A percentile compares a stretch with the other conserved stretches of the same genome.
phyloP scores from a whole-genome alignment of 345 rosid species.

The Acer campestre region DNA sequence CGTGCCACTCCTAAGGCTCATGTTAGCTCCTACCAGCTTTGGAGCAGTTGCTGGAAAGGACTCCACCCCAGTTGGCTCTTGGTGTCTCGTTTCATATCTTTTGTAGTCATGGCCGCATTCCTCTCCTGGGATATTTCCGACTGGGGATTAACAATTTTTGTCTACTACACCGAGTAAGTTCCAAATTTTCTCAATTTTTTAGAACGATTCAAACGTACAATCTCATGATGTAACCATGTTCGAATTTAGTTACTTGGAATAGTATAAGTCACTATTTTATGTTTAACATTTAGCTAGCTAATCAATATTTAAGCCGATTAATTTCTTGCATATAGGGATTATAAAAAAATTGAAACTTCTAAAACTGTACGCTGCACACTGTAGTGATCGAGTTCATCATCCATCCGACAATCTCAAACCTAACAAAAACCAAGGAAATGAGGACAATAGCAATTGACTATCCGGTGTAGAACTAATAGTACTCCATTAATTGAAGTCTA shows the following conservation, averaged over 20 bases:
- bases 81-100: slow-evolving; percentile 63
- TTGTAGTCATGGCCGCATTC: slow-evolving; percentile 57
- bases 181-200: not conserved
- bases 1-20: slow-evolving; percentile 37
- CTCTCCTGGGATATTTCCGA: slow-evolving; percentile 57
- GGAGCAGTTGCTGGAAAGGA: slow-evolving; percentile 86
- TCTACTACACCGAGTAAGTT: slow-evolving; percentile 86
- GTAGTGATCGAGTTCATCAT: not conserved
- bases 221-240: no score
- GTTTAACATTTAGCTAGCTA: not conserved
- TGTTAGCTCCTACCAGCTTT: slow-evolving; percentile 50
- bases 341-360: not conserved
- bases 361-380: not conserved
- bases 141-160: slow-evolving; percentile 54
- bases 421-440: not conserved
- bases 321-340: not conserved
- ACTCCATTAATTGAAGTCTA: not conserved
- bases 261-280: no score
- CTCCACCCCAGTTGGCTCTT: slow-evolving; percentile 89
- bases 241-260: not conserved
- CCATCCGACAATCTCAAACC: not conserved
- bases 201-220: no score
- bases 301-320: no score
- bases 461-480: not conserved
- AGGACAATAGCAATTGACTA: not conserved